A percentile compares a stretch with the other conserved stretches of the same genome.
phyloP scores from a whole-genome alignment of 2,329 filamentous ascomycete species.

The Neoscytalidium dimidiatum region DNA sequence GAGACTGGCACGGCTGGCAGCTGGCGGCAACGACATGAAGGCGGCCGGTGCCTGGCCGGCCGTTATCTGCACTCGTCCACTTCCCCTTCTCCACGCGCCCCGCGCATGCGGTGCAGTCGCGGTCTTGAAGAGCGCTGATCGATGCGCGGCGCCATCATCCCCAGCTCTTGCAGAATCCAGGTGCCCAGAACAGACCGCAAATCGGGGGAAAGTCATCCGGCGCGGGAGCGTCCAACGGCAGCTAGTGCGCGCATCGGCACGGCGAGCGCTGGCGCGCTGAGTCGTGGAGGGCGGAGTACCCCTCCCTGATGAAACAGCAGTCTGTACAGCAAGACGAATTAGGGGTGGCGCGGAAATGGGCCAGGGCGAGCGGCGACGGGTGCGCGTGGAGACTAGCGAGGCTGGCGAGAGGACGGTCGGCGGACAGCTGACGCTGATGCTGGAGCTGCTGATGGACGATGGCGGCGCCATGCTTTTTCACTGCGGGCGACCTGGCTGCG shows the following conservation, averaged over 20 bases:
- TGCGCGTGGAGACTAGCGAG: background rate
- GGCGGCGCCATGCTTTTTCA: background rate
- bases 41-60: background rate
- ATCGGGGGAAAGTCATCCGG: background rate
- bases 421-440: background rate
- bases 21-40: too few relatives aligned
- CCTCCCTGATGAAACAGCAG: slow-evolving; percentile 11
- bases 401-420: background rate
- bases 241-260: slow-evolving; percentile 1
- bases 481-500: background rate
- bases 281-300: background rate
- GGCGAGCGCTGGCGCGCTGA: background rate
- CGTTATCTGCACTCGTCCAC: background rate
- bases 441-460: background rate
- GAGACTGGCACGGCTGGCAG: background rate
- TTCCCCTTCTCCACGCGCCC: slow-evolving; percentile 5
- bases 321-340: background rate
- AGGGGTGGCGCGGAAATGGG: slow-evolving; percentile 1
- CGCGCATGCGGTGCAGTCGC: slow-evolving; percentile 7
- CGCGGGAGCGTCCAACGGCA: slow-evolving; percentile 3
- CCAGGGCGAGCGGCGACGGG: background rate
- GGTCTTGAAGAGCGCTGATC: background rate
- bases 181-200: background rate
- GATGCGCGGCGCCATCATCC: background rate
- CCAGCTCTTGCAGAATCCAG: background rate